These are phyloP conservation scores for Colletotrichum lindemuthianum DNA, from an alignment of 2,329 filamentous ascomycete genomes.

Conservation along the genomic window DNA sequence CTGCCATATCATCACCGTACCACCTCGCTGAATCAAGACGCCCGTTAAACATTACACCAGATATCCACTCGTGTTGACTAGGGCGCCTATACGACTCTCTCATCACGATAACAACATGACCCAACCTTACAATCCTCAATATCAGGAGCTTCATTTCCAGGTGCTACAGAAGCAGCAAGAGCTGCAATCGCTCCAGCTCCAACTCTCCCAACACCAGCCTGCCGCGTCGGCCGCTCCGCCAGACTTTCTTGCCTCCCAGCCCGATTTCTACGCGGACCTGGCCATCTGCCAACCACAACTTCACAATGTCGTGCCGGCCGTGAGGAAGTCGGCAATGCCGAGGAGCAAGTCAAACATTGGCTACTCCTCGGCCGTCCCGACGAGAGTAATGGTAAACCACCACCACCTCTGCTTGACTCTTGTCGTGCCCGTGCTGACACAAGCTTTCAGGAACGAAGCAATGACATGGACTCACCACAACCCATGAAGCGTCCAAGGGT, in stretches of 20 bases:
- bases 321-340: conserved; percentile 27
- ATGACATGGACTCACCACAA: conserved; percentile 39
- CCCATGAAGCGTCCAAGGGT: conserved; percentile 47
- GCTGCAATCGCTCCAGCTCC: conserved; percentile 27
- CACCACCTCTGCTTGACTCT: neutral
- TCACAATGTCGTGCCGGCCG: conserved; percentile 22
- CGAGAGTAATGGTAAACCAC: conserved; percentile 33
- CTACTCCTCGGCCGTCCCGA: conserved; percentile 19
- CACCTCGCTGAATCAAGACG: conserved; percentile 9
- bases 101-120: conserved; percentile 28
- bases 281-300: conserved; percentile 19
- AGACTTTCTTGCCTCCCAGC: conserved; percentile 20
- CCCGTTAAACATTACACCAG: neutral
- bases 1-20: conserved; percentile 24
- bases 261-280: conserved; percentile 30
- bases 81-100: neutral
- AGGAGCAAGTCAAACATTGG: conserved; percentile 37
- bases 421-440: conserved; percentile 15
- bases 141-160: conserved; percentile 34
- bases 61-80: conserved; percentile 16
- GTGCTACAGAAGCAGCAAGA: conserved; percentile 35
- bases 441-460: conserved; percentile 39
- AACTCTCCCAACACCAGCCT: conserved; percentile 26
- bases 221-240: conserved; percentile 15
- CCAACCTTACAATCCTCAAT: conserved; percentile 18